Evolutionary conservation across 495 filamentous ascomycete genomes (phyloP).

Genomic region (Margaritispora aquatica): DNA sequence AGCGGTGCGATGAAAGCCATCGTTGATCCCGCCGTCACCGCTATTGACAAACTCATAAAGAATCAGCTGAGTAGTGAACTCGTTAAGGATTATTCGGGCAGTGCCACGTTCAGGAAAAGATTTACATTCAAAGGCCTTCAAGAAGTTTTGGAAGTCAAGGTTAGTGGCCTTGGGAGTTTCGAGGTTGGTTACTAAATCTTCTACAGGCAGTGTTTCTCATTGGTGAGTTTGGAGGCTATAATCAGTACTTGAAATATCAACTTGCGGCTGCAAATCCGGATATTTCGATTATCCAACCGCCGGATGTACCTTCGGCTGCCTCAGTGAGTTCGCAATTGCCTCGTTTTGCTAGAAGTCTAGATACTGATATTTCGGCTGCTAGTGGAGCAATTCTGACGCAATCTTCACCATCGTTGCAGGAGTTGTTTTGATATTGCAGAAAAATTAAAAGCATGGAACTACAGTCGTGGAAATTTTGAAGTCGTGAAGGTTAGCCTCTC

Average conservation of each 20-base stretch:
- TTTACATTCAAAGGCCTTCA: too few species aligned
- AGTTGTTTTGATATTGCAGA: too few species aligned
- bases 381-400: too few species aligned
- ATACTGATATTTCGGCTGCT: too few species aligned
- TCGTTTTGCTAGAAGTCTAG: too few species aligned
- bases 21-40: slow-evolving; percentile 32
- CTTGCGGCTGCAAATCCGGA: neutral
- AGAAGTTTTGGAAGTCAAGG: neutral
- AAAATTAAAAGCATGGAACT: too few species aligned
- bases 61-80: slow-evolving; percentile 30
- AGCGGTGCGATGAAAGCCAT: slow-evolving; percentile 30
- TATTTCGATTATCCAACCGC: neutral
- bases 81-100: too few species aligned
- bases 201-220: neutral
- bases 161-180: neutral
- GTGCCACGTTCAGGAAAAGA: too few species aligned
- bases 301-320: neutral
- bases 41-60: slow-evolving; percentile 32
- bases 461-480: too few species aligned
- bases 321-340: too few species aligned
- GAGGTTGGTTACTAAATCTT: neutral
- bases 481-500: too few species aligned
- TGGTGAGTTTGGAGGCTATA: neutral
- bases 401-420: too few species aligned
- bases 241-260: neutral